Percentiles rank a stretch among this genome's conserved stretches.
These are phyloP conservation scores for Candida germanica DNA, from an alignment of 805 yeast species.

Conservation along the genomic window DNA sequence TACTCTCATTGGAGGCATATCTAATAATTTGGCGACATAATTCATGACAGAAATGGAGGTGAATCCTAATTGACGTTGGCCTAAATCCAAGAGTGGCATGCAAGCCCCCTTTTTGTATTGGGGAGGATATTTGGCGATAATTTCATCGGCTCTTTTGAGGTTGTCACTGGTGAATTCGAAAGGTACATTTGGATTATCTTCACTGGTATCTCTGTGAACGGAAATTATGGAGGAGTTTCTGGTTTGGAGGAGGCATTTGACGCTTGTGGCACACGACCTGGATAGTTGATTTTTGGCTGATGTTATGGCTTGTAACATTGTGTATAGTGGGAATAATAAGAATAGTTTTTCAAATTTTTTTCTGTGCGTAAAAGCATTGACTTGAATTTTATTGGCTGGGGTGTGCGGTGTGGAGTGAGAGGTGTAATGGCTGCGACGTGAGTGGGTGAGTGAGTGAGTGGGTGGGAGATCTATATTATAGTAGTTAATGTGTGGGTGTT, in stretches of 20 bases:
- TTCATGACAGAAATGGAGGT: slow-evolving; percentile 87
- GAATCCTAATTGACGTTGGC: slow-evolving; percentile 84
- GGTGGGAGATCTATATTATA: too few relatives aligned
- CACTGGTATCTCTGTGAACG: slow-evolving; percentile 71
- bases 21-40: slow-evolving; percentile 78
- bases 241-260: too few relatives aligned
- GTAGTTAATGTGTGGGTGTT: too few relatives aligned
- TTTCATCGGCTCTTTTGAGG: slow-evolving; percentile 62
- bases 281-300: too few relatives aligned
- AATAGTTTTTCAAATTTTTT: slow-evolving; percentile 6
- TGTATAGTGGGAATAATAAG: neutral
- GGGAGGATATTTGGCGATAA: slow-evolving; percentile 76
- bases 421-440: too few relatives aligned
- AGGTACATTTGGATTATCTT: slow-evolving; percentile 63
- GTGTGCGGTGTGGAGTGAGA: too few relatives aligned
- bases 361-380: slow-evolving; percentile 14
- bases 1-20: slow-evolving; percentile 93
- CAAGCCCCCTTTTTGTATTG: slow-evolving; percentile 86
- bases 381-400: slow-evolving; percentile 11
- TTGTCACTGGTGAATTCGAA: slow-evolving; percentile 73
- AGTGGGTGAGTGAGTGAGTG: too few relatives aligned
- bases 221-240: slow-evolving; percentile 43
- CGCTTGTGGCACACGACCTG: too few relatives aligned
- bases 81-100: slow-evolving; percentile 83
- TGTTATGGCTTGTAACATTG: slow-evolving; percentile 6